These are phyloP conservation scores for Candida vaughaniae DNA, from an alignment of 805 yeast genomes.

Conservation along the genomic window DNA sequence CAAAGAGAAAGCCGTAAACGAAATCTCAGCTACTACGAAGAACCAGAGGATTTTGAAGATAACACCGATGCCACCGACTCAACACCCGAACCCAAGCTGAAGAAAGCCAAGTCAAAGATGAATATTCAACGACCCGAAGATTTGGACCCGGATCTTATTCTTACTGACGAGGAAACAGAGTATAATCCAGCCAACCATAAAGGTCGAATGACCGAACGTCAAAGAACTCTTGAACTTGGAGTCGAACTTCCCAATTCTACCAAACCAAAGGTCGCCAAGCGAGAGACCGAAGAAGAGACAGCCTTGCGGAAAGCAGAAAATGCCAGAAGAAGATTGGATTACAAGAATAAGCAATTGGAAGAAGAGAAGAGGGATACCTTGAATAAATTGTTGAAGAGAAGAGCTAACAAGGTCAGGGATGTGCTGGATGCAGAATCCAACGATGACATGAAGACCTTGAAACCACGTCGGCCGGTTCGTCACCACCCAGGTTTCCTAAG, in stretches of 20 bases:
- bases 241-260: slow-evolving; percentile 31
- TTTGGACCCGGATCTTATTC: slow-evolving; percentile 32
- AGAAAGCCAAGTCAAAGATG: neutral
- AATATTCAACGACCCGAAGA: slow-evolving; percentile 24
- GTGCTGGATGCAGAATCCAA: slow-evolving; percentile 28
- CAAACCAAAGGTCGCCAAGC: slow-evolving; percentile 49
- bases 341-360: slow-evolving; percentile 77
- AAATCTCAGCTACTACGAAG: slow-evolving; percentile 36
- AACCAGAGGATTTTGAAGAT: slow-evolving; percentile 25
- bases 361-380: slow-evolving; percentile 92
- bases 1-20: slow-evolving; percentile 33
- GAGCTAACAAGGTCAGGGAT: slow-evolving; percentile 71
- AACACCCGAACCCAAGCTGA: slow-evolving; percentile 1
- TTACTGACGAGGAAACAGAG: slow-evolving; percentile 44
- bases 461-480: slow-evolving; percentile 43
- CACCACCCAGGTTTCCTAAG: slow-evolving; percentile 47
- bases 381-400: slow-evolving; percentile 77
- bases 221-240: slow-evolving; percentile 31
- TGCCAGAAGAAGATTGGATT: slow-evolving; percentile 84
- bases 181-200: slow-evolving; percentile 46
- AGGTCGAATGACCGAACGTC: slow-evolving; percentile 56
- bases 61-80: slow-evolving; percentile 2
- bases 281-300: slow-evolving; percentile 80
- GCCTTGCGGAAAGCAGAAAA: slow-evolving; percentile 80
- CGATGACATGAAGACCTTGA: slow-evolving; percentile 20